These are phyloP conservation scores for Coemansia sp. DNA, from an alignment of 192 early-diverging fungal genomes.

Conservation along the genomic window DNA sequence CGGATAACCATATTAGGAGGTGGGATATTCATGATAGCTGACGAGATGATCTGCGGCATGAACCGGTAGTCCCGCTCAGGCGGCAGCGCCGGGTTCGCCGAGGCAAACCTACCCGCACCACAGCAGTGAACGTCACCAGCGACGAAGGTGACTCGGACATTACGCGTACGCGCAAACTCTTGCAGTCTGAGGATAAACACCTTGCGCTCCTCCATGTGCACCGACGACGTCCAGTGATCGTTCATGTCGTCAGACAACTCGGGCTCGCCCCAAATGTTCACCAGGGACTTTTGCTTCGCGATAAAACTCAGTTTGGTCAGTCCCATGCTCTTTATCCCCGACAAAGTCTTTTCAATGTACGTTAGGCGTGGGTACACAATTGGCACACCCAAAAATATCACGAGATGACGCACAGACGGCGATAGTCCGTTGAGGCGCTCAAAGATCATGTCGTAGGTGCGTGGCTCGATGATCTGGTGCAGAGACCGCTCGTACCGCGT, in stretches of 20 bases:
- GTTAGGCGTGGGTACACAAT: slow-evolving; percentile 76
- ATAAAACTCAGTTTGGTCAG: slow-evolving; percentile 59
- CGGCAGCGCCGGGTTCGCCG: slow-evolving; percentile 54
- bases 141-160: slow-evolving; percentile 77
- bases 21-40: slow-evolving; percentile 80
- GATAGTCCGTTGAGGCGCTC: slow-evolving; percentile 54
- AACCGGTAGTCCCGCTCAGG: slow-evolving; percentile 65
- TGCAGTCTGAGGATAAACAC: slow-evolving; percentile 68
- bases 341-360: slow-evolving; percentile 68
- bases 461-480: slow-evolving; percentile 61
- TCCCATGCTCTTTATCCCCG: slow-evolving; percentile 59
- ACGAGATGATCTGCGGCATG: slow-evolving; percentile 82
- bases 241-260: slow-evolving; percentile 87
- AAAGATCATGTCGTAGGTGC: slow-evolving; percentile 66
- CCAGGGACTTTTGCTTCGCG: slow-evolving; percentile 60
- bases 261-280: slow-evolving; percentile 77
- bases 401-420: slow-evolving; percentile 63
- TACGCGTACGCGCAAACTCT: slow-evolving; percentile 59
- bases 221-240: slow-evolving; percentile 74
- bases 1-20: slow-evolving; percentile 72
- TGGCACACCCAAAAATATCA: slow-evolving; percentile 74
- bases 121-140: slow-evolving; percentile 82
- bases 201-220: slow-evolving; percentile 73
- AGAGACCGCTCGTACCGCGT: slow-evolving; percentile 74
- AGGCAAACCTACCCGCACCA: slow-evolving; percentile 65